Percentiles rank a stretch among this genome's conserved stretches.
These are phyloP conservation scores for Pleurotus salmoneostramineus DNA, from an alignment of 768 basidiomycete species.

Conservation along the genomic window DNA sequence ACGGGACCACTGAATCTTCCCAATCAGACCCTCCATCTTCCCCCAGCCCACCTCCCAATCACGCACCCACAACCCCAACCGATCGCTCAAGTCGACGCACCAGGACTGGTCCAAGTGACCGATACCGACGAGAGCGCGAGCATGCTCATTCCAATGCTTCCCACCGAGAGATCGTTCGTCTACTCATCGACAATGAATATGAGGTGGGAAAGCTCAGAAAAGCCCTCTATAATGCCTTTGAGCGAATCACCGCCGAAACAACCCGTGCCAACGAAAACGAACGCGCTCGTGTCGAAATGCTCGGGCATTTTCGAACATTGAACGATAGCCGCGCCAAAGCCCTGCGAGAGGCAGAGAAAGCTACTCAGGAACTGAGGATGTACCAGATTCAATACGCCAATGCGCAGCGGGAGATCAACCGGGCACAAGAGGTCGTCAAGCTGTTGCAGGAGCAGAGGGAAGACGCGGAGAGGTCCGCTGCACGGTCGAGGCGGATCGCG, in stretches of 20 bases:
- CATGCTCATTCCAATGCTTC: constrained; percentile 15
- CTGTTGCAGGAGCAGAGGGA: constrained; percentile 48
- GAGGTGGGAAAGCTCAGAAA: constrained; percentile 30
- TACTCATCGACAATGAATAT: constrained; percentile 27
- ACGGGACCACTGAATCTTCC: not conserved
- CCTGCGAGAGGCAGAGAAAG: constrained; percentile 31
- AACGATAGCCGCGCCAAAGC: constrained; percentile 25
- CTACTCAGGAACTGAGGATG: constrained; percentile 30
- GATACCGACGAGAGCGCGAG: constrained; percentile 16
- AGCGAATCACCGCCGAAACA: constrained; percentile 30
- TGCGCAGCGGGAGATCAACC: constrained; percentile 46
- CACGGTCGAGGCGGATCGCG: constrained; percentile 45
- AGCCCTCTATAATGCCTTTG: constrained; percentile 29
- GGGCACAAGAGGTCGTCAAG: constrained; percentile 46
- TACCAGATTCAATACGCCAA: constrained; percentile 35
- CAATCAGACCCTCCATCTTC: not conserved
- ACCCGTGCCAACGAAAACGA: constrained; percentile 30
- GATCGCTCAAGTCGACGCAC: not conserved
- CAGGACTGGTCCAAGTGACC: constrained; percentile 7
- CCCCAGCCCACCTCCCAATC: not conserved
- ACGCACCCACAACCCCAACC: not conserved
- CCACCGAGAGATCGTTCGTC: constrained; percentile 24
- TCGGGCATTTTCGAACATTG: constrained; percentile 27
- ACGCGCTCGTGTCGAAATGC: constrained; percentile 25
- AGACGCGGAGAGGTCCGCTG: constrained; percentile 53